These are phyloP conservation scores for Talaromyces sp. DNA, from an alignment of 2,329 filamentous ascomycete species.

Conservation along the genomic window DNA sequence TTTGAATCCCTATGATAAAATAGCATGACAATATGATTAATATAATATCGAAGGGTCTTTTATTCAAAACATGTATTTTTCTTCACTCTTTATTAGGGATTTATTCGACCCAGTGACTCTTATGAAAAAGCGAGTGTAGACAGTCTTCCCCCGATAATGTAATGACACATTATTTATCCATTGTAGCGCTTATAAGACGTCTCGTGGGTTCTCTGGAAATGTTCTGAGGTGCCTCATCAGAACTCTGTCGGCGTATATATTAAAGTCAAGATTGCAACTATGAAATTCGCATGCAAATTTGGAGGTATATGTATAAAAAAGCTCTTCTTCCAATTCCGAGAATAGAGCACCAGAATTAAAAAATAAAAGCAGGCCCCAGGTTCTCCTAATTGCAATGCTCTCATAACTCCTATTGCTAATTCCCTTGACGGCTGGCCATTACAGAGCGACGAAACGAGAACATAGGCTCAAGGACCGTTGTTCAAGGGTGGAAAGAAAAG, in stretches of 20 bases:
- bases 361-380: constrained; percentile 1
- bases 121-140: neutral
- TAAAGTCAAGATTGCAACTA: neutral
- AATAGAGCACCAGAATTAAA: constrained; percentile 2
- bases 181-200: neutral
- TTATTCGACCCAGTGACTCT: neutral
- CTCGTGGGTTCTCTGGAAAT: neutral
- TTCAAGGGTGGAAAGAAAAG: neutral
- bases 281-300: too few species aligned
- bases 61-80: neutral
- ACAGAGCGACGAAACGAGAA: neutral
- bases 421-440: neutral
- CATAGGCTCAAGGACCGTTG: neutral
- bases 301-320: constrained; percentile 18
- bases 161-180: neutral
- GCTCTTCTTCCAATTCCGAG: constrained; percentile 2
- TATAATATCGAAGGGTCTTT: too few species aligned
- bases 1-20: too few species aligned
- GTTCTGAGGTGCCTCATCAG: neutral
- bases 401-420: constrained; percentile 8
- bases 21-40: neutral
- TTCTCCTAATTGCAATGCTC: constrained; percentile 2
- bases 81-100: constrained; percentile 1
- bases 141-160: neutral
- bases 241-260: neutral